Evolutionary conservation across 768 basidiomycete species (phyloP), one percentile per base, ranked within the genome.

Genomic region (Kondoa malvinella): DNA sequence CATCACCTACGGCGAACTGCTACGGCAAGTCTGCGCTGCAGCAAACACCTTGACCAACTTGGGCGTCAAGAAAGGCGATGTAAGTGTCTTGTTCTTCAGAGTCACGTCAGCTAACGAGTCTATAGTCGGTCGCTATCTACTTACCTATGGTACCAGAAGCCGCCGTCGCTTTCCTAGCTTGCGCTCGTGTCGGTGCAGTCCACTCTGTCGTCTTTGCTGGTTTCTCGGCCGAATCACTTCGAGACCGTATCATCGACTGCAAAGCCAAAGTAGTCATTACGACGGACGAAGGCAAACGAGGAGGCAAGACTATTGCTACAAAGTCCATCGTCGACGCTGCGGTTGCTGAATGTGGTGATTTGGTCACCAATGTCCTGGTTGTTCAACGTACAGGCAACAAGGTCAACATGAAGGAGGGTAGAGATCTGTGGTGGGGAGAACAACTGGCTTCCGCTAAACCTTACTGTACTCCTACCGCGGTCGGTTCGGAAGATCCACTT

Each of bases 121-220:
- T 32, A 2, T 70, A 74, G 73, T 89, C 88, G 29, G 87, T 92
- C 59, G 88, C 87, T n/a, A 80, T 92, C 66, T 94, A 92, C 78
- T 82, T 92, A 25, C 90, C 90, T 64, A 92, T 73, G 73, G 70
- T 74, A n/a, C 94, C 89, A 89, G 91, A 96, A 72, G 86, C 94
- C 25, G 89, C 88, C 63, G 92, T 89, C 59, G 89, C 94, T 57
- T 91, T 99, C 85, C 86, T 99, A 67, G 94, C 94, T 3, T 97
- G 94, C 76, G 92, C 94, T 2, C 87, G 94, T 71, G 88, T 99
- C 72, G 94, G 94, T 27, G 94, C 94, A 27, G 81, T 97, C 60
- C 94, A 99, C 79, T 92, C 91, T 4, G 94, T 95, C 75, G 86
- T 99, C 67, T 99, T 99, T 71, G 94, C 94, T 60, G 94, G 94